phyloP scores from a whole-genome alignment of 2,329 filamentous ascomycete genomes.

The Fusarium goolgardi region DNA sequence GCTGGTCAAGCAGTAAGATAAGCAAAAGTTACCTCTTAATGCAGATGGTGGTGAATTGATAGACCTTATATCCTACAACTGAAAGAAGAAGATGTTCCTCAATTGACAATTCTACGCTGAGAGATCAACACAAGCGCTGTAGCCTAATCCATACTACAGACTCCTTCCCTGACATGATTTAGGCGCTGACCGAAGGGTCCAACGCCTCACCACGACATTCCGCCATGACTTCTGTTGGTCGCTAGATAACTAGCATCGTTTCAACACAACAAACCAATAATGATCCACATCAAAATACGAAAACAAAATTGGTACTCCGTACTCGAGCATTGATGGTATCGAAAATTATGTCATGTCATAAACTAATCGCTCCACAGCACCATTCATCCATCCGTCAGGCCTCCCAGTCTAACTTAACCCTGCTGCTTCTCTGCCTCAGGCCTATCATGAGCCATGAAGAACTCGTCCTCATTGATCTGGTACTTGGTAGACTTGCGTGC shows the following conservation, averaged over 20 bases:
- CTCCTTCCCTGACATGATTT: background rate
- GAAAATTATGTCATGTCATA: constrained; percentile 4
- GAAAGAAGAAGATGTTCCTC: background rate
- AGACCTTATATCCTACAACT: background rate
- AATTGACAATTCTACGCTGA: background rate
- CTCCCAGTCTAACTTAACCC: background rate
- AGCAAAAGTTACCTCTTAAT: background rate
- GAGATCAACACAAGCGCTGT: background rate
- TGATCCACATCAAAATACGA: constrained; percentile 9
- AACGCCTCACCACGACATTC: constrained; percentile 29
- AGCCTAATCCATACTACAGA: background rate
- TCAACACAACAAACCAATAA: constrained; percentile 11
- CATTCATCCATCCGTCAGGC: background rate
- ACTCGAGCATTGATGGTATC: constrained; percentile 21
- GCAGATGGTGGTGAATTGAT: background rate
- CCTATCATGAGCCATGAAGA: constrained; percentile 43
- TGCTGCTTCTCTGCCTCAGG: constrained; percentile 32
- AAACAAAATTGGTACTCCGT: constrained; percentile 6
- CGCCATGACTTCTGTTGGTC: constrained; percentile 17
- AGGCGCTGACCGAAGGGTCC: constrained; percentile 17
- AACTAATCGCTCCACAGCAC: constrained; percentile 1
- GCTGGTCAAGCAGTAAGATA: background rate
- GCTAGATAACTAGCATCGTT: constrained; percentile 6
- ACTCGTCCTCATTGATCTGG: constrained; percentile 52
- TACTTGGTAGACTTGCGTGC: constrained; percentile 55